A percentile compares a stretch with the other conserved stretches of the same genome.
These are phyloP conservation scores for Magnaporthiopsis poae DNA, from an alignment of 2,329 filamentous ascomycete species.

Conservation along the genomic window DNA sequence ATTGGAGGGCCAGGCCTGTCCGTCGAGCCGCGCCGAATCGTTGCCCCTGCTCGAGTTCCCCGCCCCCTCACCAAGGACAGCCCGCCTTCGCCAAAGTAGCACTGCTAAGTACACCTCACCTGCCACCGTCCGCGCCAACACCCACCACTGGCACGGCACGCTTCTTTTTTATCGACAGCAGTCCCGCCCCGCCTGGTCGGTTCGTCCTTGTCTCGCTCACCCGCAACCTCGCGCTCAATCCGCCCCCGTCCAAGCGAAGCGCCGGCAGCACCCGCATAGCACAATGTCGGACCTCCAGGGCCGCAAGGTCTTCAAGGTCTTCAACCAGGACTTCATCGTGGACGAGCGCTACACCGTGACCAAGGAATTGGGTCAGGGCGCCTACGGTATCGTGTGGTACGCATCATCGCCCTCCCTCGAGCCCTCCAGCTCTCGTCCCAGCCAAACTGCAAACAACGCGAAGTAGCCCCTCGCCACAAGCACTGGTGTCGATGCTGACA, in stretches of 20 bases:
- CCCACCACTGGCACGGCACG: neutral
- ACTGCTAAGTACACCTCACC: neutral
- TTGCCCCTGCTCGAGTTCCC: neutral
- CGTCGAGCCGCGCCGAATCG: neutral
- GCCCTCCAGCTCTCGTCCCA: neutral
- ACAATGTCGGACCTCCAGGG: slow-evolving; percentile 27
- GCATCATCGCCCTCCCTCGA: slow-evolving; percentile 19
- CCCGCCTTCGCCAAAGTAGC: neutral
- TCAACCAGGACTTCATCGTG: slow-evolving; percentile 98
- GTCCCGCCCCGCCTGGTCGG: neutral
- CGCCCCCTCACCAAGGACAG: neutral
- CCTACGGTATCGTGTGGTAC: slow-evolving; percentile 97
- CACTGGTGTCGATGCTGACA: slow-evolving; percentile 7
- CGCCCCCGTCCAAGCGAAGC: neutral
- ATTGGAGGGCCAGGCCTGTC: neutral
- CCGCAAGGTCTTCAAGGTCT: slow-evolving; percentile 96
- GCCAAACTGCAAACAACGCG: neutral
- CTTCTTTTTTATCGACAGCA: neutral
- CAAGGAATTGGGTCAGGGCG: slow-evolving; percentile 95
- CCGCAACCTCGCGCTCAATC: neutral
- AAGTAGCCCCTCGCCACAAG: neutral
- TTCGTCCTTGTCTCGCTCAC: neutral
- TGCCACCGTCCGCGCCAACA: neutral
- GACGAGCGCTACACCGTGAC: slow-evolving; percentile 97
- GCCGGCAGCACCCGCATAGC: neutral